Conservation (phyloP, 352 stramenopile genomes). For the Globisporangium rhizosaccharum region DNA sequence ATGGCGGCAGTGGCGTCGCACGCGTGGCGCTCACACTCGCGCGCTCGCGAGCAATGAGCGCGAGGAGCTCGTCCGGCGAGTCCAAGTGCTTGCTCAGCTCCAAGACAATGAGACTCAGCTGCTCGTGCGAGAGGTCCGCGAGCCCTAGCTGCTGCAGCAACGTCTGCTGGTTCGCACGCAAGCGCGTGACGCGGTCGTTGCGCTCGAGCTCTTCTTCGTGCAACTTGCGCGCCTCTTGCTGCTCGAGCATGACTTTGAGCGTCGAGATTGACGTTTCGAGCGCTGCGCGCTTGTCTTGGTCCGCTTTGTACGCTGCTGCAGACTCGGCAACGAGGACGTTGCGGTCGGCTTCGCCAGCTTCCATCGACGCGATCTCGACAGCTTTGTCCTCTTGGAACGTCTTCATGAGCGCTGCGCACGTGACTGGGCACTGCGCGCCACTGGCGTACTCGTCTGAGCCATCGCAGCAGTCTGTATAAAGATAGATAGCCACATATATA, state of each 20-base stretch:
- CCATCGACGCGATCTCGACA: slow-evolving; percentile 64
- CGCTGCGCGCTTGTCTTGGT: slow-evolving; percentile 23
- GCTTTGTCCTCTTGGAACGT: slow-evolving; percentile 42
- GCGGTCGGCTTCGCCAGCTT: slow-evolving; percentile 54
- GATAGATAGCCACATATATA: background rate
- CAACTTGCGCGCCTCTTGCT: slow-evolving; percentile 26
- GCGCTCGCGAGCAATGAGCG: slow-evolving; percentile 44
- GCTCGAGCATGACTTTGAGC: slow-evolving; percentile 32
- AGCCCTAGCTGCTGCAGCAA: slow-evolving; percentile 59
- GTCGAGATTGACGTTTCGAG: slow-evolving; percentile 22
- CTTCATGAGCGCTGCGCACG: slow-evolving; percentile 32
- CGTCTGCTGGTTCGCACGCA: slow-evolving; percentile 32
- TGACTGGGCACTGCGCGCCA: slow-evolving; percentile 37
- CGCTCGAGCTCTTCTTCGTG: slow-evolving; percentile 45
- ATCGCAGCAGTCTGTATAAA: slow-evolving; percentile 74
- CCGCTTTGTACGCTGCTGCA: slow-evolving; percentile 27
- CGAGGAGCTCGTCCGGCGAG: slow-evolving; percentile 49
- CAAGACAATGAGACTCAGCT: slow-evolving; percentile 56
- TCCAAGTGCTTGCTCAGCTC: slow-evolving; percentile 40
- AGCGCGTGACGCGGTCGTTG: slow-evolving; percentile 41
- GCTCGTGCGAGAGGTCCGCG: slow-evolving; percentile 43
- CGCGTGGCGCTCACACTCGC: slow-evolving; percentile 13
- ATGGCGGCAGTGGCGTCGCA: slow-evolving; percentile 28
- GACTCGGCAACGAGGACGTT: slow-evolving; percentile 25
- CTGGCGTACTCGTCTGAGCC: slow-evolving; percentile 76